Evolutionary conservation across 169 alveolate genomes (phyloP), one percentile per base, ranked within the genome.

Genomic region (Hepatocystis sp.): DNA sequence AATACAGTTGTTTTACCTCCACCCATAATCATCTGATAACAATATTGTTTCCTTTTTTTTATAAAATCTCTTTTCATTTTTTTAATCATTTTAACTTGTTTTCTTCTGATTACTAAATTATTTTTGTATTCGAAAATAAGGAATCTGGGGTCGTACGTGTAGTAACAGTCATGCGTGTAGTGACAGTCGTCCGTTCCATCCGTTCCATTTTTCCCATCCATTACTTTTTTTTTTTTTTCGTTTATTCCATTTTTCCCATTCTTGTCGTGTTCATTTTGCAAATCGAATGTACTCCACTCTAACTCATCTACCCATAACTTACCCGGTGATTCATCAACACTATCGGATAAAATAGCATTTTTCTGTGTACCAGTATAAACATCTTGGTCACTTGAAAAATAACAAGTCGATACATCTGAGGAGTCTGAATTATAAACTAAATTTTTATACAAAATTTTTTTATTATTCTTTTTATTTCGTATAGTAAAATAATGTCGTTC

Each of bases 1-100:
- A 92, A 92, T 19, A 96, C 98, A 0, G 98, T 96, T 23, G 98
- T 96, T 92, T 96, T 96, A 10, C 98, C 98, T 3, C 96, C 97
- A 36, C 98, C 98, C 98, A 96, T 96, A 34, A 96, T 94, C 96
- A 95, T 95, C 90, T 96, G 98, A 88, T 96, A 97, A 66, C 98
- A 95, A 63, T 95, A 89, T 68, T 96, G 93, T 51, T 64, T 78
- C 32, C 94, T 96, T n/a, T 52, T 85, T 55, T 66, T 78, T 51
- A 91, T 92, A 34, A 91, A 91, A 53, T 88, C 58, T 19, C 91
- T 78, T 60, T 93, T 93, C 36, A 93, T 65, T 67, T 92, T 92
- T 56, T 91, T 76, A 39, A 96, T 89, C 78, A 96, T 94, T 85
- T 88, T 71, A 36, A 95, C 98, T 91, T 96, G 98, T 17, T 94